These are phyloP conservation scores for Mrakia gelida DNA, from an alignment of 768 basidiomycete species.

Conservation along the genomic window DNA sequence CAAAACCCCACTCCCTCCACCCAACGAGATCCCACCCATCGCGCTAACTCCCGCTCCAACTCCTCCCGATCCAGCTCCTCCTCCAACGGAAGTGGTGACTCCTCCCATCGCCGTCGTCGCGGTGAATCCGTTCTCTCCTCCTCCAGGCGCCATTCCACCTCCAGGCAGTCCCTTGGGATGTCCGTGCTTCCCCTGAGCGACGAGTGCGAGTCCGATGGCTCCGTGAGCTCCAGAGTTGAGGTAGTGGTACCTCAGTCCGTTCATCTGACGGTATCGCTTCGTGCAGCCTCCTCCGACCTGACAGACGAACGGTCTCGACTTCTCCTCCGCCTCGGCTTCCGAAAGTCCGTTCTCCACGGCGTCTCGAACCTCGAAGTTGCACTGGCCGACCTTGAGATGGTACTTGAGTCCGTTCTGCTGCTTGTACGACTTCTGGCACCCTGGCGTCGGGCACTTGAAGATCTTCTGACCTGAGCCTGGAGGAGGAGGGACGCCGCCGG, in stretches of 20 bases:
- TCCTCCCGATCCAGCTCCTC: conserved; percentile 6
- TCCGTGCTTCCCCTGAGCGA: conserved; percentile 56
- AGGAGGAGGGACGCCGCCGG: conserved; percentile 27
- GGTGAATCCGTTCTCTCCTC: conserved; percentile 18
- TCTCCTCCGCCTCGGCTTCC: conserved; percentile 76
- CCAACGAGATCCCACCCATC: conserved; percentile 10
- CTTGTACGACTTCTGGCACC: conserved; percentile 94
- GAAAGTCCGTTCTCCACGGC: conserved; percentile 52
- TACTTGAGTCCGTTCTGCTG: conserved; percentile 94
- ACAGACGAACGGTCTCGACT: conserved; percentile 80
- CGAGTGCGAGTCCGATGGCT: conserved; percentile 73
- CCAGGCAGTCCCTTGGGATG: conserved; percentile 35
- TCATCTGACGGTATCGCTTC: conserved; percentile 80
- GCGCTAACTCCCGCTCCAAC: conserved; percentile 13
- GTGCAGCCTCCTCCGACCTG: conserved; percentile 61
- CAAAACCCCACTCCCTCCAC: background rate
- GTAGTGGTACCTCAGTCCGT: conserved; percentile 28
- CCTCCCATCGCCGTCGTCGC: background rate
- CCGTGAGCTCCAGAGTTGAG: conserved; percentile 85
- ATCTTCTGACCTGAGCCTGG: conserved; percentile 36
- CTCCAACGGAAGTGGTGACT: conserved; percentile 20
- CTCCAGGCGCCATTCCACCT: conserved; percentile 4
- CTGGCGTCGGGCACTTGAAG: conserved; percentile 76
- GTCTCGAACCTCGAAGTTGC: conserved; percentile 87
- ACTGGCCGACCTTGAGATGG: conserved; percentile 74